phyloP scores from a whole-genome alignment of 2,329 filamentous ascomycete species.

The Diplodia intermedia region DNA sequence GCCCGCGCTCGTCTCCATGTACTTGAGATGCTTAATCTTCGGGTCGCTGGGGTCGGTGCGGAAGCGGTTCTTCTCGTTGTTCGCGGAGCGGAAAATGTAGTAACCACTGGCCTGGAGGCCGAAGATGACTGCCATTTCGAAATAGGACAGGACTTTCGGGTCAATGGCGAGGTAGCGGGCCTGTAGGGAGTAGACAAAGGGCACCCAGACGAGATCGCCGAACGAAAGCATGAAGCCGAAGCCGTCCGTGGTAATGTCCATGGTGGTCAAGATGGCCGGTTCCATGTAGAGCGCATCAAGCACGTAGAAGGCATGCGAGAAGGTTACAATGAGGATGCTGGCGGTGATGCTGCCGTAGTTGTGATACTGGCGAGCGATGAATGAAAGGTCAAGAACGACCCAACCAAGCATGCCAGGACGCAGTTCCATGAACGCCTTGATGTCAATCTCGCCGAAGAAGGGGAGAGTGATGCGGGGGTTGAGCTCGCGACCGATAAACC shows the following conservation, averaged over 20 bases:
- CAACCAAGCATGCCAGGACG: constrained; percentile 91
- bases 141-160: constrained; percentile 76
- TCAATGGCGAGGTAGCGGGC: constrained; percentile 83
- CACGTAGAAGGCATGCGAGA: constrained; percentile 81
- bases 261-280: constrained; percentile 86
- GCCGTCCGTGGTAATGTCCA: constrained; percentile 91
- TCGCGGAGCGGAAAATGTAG: constrained; percentile 90
- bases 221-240: constrained; percentile 96
- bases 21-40: constrained; percentile 77
- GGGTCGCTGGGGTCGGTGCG: constrained; percentile 85
- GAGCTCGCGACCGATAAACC: constrained; percentile 94
- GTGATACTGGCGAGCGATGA: constrained; percentile 86
- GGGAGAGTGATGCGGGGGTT: constrained; percentile 85
- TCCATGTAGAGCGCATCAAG: constrained; percentile 89
- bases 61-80: constrained; percentile 95
- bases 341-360: constrained; percentile 83
- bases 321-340: constrained; percentile 79
- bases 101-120: constrained; percentile 76
- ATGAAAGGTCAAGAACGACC: constrained; percentile 84
- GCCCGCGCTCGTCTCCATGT: constrained; percentile 82
- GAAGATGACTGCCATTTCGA: constrained; percentile 69
- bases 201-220: constrained; percentile 91
- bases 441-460: constrained; percentile 82
- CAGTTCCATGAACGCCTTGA: constrained; percentile 89
- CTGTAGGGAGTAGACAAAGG: constrained; percentile 86